A percentile compares a stretch with the other conserved stretches of the same genome.
phyloP scores from a whole-genome alignment of 2,329 filamentous ascomycete genomes.

The Talaromyces sp. region DNA sequence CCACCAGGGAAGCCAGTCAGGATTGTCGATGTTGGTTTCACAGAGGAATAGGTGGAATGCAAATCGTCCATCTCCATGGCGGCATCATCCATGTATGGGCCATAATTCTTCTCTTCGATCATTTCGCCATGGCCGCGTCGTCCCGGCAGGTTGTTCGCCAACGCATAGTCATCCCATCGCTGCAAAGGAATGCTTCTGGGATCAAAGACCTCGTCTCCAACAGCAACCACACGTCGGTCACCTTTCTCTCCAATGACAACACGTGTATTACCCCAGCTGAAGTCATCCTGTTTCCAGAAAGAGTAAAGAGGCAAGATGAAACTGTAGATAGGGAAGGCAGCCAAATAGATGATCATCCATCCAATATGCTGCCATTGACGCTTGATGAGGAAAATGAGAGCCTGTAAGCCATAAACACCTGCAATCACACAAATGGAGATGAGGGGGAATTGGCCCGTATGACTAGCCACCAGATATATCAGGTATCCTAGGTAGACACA shows the following conservation, averaged over 20 bases:
- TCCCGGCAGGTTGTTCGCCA: conserved; percentile 80
- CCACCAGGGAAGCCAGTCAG: conserved; percentile 71
- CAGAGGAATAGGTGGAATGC: conserved; percentile 90
- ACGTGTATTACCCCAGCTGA: conserved; percentile 97
- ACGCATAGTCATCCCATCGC: conserved; percentile 94
- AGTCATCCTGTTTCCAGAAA: conserved; percentile 99
- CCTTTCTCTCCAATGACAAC: conserved; percentile 94
- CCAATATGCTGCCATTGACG: conserved; percentile 97
- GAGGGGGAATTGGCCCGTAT: conserved; percentile 69
- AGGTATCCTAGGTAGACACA: conserved; percentile 82
- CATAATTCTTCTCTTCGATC: conserved; percentile 58
- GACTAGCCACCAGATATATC: conserved; percentile 68
- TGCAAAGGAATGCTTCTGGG: conserved; percentile 89
- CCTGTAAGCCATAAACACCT: conserved; percentile 90
- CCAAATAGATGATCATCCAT: conserved; percentile 98
- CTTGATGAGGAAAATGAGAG: conserved; percentile 93
- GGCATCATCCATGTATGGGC: conserved; percentile 64
- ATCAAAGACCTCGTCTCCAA: conserved; percentile 79
- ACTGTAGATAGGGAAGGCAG: conserved; percentile 93
- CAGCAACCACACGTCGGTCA: conserved; percentile 80
- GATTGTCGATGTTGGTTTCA: conserved; percentile 78
- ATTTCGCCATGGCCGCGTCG: conserved; percentile 65
- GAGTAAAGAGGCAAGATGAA: conserved; percentile 90
- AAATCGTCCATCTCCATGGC: conserved; percentile 96
- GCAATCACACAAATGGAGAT: conserved; percentile 87